Conservation (phyloP, 371 early-diverging fungal genomes). For the Nosema granulosis region DNA sequence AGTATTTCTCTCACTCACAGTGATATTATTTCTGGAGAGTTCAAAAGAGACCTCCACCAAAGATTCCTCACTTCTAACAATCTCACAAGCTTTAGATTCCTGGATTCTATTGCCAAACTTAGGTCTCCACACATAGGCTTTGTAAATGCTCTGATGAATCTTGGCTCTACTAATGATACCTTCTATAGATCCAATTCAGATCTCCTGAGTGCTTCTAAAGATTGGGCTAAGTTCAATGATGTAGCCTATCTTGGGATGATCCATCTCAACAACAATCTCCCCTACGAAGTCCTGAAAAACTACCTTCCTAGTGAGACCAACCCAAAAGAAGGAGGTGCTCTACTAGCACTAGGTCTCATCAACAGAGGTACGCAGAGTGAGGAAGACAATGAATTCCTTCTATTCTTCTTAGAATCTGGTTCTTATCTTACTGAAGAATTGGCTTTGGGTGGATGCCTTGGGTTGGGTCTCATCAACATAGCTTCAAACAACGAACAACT, state of each 20-base stretch:
- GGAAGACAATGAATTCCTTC: slow-evolving; percentile 73
- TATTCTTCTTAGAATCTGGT: slow-evolving; percentile 70
- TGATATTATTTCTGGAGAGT: slow-evolving; percentile 33
- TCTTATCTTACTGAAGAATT: slow-evolving; percentile 71
- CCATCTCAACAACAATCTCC: slow-evolving; percentile 70
- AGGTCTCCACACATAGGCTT: slow-evolving; percentile 71
- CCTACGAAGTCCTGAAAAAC: slow-evolving; percentile 54
- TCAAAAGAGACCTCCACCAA: slow-evolving; percentile 28
- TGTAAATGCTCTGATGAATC: slow-evolving; percentile 91
- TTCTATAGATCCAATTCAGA: slow-evolving; percentile 91
- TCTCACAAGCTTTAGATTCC: slow-evolving; percentile 46
- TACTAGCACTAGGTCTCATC: slow-evolving; percentile 92
- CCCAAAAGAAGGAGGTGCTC: slow-evolving; percentile 80
- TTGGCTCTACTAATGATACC: slow-evolving; percentile 93
- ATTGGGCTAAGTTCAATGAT: slow-evolving; percentile 97
- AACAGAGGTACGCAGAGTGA: slow-evolving; percentile 81
- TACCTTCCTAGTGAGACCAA: slow-evolving; percentile 74
- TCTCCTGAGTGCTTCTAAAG: slow-evolving; percentile 87
- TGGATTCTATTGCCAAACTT: slow-evolving; percentile 42
- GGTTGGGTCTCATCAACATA: slow-evolving; percentile 72
- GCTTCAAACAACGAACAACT: slow-evolving; percentile 72
- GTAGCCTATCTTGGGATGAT: slow-evolving; percentile 96
- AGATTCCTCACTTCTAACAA: slow-evolving; percentile 43
- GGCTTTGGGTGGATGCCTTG: slow-evolving; percentile 89
- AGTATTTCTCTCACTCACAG: too few species aligned